phyloP scores from a whole-genome alignment of 805 yeast genomes.

The Starmerella cellae region DNA sequence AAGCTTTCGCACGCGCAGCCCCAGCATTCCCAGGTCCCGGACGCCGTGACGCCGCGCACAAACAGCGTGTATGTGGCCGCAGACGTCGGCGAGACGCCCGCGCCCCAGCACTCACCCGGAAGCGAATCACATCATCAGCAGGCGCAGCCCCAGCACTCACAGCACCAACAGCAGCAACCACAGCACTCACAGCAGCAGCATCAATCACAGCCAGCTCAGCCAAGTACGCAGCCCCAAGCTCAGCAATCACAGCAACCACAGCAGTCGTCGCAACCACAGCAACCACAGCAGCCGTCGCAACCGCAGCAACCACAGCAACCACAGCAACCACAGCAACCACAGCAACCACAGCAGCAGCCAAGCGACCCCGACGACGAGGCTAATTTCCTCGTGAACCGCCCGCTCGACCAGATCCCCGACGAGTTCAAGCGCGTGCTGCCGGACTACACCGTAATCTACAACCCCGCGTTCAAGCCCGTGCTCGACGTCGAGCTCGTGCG shows the following conservation, averaged over 20 bases:
- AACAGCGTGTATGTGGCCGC: no score
- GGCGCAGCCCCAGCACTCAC: background rate
- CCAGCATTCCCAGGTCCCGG: background rate
- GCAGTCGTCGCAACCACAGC: no score
- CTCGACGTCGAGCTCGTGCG: constrained; percentile 81
- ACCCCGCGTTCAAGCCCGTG: constrained; percentile 64
- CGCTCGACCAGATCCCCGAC: constrained; percentile 36
- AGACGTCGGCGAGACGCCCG: background rate
- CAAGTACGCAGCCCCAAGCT: background rate
- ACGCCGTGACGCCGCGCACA: no score
- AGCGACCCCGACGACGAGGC: background rate
- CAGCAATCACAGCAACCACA: background rate
- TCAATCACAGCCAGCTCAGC: background rate
- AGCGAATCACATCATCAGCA: background rate
- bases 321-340: no score
- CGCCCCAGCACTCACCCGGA: no score
- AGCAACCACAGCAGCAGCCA: background rate
- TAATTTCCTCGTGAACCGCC: constrained; percentile 45
- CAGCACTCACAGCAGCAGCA: constrained; percentile 12
- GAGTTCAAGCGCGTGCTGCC: constrained; percentile 42
- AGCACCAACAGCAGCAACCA: background rate
- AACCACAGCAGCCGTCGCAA: no score
- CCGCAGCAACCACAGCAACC: no score
- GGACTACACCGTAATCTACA: constrained; percentile 69
- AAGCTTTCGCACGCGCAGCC: background rate